Evolutionary conservation across 192 early-diverging fungal species (phyloP), one percentile per base, ranked within the genome.

Genomic region (Coemansia sp.): DNA sequence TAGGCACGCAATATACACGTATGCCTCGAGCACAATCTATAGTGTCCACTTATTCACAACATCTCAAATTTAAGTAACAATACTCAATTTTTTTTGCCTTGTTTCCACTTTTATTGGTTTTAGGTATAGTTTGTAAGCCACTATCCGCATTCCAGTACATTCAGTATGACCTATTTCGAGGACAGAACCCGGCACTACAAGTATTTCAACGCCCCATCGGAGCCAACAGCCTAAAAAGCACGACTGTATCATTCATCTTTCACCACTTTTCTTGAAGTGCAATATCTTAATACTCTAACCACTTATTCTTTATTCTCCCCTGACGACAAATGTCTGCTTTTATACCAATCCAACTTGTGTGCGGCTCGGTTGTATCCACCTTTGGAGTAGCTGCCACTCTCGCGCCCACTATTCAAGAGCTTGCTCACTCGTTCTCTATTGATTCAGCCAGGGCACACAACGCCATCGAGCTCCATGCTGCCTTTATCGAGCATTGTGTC

Each of bases 231-330:
- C 27, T 27, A 27, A 27, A 27, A 27, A 27, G 27, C 27, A 27
- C 27, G 27, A 27, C 27, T 27, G 27, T 27, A 27, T 27, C 27
- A 27, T 27, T 27, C 27, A 27, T 27, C 27, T 27, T 16, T 6
- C 16, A 45, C 43, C 16, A 27, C 27, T 27, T 27, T 45, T 45
- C 41, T 38, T 38, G 37, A 45, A 16, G 16, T n/a, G 15, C 43
- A 16, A 13, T n/a, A 45, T 13, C 2, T 16, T 4, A 52, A 22
- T 6, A 52, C 24, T 27, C 22, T 27, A 11, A 27, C 24, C 18
- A 50, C 22, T 52, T 29, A 27, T 27, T 52, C 11, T 27, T 52
- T 52, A 8, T 52, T 24, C 6, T 87, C 59, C 84, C 7, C 49
- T 27, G 27, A 27, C 27, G 27, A 27, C 27, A 27, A 9, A 52